A percentile compares a stretch with the other conserved stretches of the same genome.
These are phyloP conservation scores for Cordyceps javanica DNA, from an alignment of 2,329 filamentous ascomycete genomes.

Conservation along the genomic window DNA sequence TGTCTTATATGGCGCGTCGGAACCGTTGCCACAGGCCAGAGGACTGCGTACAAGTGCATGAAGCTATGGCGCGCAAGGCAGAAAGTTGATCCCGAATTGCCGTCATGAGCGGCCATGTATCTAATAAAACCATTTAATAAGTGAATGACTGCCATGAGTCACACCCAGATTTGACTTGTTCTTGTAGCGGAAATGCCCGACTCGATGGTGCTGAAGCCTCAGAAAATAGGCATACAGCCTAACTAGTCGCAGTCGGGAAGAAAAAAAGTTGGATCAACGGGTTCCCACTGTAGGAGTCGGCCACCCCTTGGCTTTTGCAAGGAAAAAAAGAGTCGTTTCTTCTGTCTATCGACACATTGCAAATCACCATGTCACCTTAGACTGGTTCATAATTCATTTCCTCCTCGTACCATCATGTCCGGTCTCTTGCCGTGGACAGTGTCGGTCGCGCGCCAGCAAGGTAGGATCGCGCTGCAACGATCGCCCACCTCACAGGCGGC, in stretches of 20 bases:
- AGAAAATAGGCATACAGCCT: slow-evolving; percentile 5
- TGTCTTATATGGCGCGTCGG: slow-evolving; percentile 33
- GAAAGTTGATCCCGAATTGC: neutral
- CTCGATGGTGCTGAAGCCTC: neutral
- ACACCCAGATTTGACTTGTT: neutral
- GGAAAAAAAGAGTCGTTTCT: neutral
- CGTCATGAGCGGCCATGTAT: too few relatives aligned
- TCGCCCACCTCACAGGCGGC: neutral
- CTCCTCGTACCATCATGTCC: neutral
- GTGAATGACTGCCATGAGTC: too few relatives aligned
- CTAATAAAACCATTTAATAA: too few relatives aligned
- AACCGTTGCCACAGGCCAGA: neutral
- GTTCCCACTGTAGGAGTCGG: neutral
- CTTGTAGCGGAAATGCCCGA: neutral
- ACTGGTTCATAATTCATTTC: neutral
- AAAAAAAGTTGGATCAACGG: neutral
- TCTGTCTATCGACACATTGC: neutral
- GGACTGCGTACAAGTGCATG: neutral
- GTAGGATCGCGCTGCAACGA: slow-evolving; percentile 1
- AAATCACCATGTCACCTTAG: neutral
- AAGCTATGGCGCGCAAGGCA: neutral
- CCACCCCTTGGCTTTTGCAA: neutral
- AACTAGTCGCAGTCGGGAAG: neutral
- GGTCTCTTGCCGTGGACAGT: slow-evolving; percentile 4
- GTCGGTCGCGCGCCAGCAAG: slow-evolving; percentile 7